These are phyloP conservation scores for Trypanosoma lewisi DNA, from an alignment of 208 protist genomes.

Conservation along the genomic window DNA sequence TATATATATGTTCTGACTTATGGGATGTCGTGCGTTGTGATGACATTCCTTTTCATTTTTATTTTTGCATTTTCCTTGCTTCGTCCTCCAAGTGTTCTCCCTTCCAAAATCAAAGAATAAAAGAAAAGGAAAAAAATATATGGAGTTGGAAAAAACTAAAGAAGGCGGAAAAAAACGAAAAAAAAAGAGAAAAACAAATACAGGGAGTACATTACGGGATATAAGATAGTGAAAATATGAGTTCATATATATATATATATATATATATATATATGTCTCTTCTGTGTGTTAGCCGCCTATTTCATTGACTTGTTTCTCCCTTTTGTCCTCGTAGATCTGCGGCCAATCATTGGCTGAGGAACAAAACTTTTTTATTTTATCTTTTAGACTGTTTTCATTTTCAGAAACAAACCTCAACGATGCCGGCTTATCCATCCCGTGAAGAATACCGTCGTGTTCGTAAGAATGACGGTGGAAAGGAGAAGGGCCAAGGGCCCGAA, in stretches of 20 bases:
- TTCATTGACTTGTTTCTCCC: neutral
- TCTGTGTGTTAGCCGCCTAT: neutral
- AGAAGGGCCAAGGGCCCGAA: slow-evolving; percentile 63
- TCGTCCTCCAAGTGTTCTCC: no score
- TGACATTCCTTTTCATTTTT: no score
- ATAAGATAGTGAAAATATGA: no score
- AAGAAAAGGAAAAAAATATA: neutral
- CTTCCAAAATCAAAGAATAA: neutral
- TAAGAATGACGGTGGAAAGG: slow-evolving; percentile 40
- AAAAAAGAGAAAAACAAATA: neutral
- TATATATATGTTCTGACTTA: no score
- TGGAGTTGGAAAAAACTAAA: neutral
- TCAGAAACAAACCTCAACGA: slow-evolving; percentile 14
- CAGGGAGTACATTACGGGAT: neutral
- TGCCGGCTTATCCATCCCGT: slow-evolving; percentile 55
- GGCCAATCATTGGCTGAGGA: neutral
- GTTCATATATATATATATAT: no score
- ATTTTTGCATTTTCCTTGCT: no score
- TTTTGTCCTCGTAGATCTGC: neutral
- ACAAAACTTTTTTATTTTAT: neutral
- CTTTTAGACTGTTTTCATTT: neutral
- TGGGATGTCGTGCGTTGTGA: no score
- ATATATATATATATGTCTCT: no score
- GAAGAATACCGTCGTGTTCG: slow-evolving; percentile 76
- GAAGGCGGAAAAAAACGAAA: neutral